Evolutionary conservation across 2,329 filamentous ascomycete genomes (phyloP), one percentile per base, ranked within the genome.

Genomic region (Mycosphaerella arachidis): DNA sequence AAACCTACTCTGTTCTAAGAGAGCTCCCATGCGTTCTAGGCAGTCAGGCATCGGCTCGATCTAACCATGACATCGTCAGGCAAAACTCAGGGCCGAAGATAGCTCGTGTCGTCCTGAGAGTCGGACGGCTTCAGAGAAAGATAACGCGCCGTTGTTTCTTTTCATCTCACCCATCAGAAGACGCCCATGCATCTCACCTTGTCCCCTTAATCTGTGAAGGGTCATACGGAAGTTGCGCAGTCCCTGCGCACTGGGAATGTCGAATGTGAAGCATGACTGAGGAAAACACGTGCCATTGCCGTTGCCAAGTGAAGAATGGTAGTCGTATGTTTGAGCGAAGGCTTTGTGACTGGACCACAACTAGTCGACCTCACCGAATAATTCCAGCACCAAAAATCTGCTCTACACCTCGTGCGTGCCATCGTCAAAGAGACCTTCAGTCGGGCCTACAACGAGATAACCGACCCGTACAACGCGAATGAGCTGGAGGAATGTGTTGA

Each of bases 401-500:
- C 46, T 50, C 12, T 27, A 31, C 46, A 13, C 46, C 7, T 27
- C 46, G 27, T n/a, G 37, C 1, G 16, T 12, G 10, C 10, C 37
- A 2, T 16, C 16, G 13, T 53, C 48, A 48, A 57, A 1, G 3
- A 33, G 27, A 18, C 31, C 10, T 57, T 43, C 24, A 30, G 9
- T 20, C 1, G 20, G 10, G 18, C 31, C 12, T 57, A 52, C 48
- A 53, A 57, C 35, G 56, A 53, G 29, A 33, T 35, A 6, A 33
- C 48, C 18, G 33, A 58, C 3, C 35, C 35, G n/a, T 53, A 58
- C 56, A 37, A 53, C 40, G 16, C 45, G 6, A 48, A 58, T 31
- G 48, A 53, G 48, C 35, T 58, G 7, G 56, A 58, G 37, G 50
- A 45, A 20, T 58, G 35, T 31, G 35, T 53, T 13, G 29, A 53